Percentiles rank a stretch among this genome's conserved stretches.
Conservation (phyloP, 768 basidiomycete species). For the Boletus barrowsii region DNA sequence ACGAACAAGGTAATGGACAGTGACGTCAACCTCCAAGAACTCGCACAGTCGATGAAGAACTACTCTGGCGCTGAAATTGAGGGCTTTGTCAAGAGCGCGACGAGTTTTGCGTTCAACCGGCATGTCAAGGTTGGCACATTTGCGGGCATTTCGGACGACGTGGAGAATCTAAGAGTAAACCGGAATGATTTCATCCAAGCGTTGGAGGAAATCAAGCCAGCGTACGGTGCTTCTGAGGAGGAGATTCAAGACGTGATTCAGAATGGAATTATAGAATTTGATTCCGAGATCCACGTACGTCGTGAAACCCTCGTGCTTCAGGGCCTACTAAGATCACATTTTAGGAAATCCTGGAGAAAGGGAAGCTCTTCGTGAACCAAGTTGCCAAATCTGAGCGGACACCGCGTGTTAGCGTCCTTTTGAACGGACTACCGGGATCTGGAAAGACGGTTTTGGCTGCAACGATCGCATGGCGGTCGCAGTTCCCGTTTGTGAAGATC, state of each 20-base stretch:
- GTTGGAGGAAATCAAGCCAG: conserved; percentile 90
- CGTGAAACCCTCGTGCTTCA: not conserved
- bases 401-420: conserved; percentile 84
- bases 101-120: conserved; percentile 95
- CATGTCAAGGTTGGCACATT: conserved; percentile 98
- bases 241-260: conserved; percentile 91
- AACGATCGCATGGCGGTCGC: conserved; percentile 88
- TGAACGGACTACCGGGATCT: conserved; percentile 86
- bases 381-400: conserved; percentile 88
- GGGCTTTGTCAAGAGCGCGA: conserved; percentile 96
- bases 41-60: conserved; percentile 88
- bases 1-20: conserved; percentile 83
- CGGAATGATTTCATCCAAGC: conserved; percentile 85
- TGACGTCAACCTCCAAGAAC: conserved; percentile 80
- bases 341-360: conserved; percentile 84
- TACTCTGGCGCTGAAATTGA: conserved; percentile 96
- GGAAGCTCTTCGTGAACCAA: conserved; percentile 88
- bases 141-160: conserved; percentile 94
- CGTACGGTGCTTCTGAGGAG: conserved; percentile 97
- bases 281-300: conserved; percentile 64
- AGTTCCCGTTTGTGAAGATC: conserved; percentile 97
- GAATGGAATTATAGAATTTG: conserved; percentile 94
- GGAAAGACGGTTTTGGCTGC: conserved; percentile 96
- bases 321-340: conserved; percentile 2
- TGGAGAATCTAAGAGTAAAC: conserved; percentile 89